Conservation (phyloP, 345 rosid species). For the Erucastrum elatum region DNA sequence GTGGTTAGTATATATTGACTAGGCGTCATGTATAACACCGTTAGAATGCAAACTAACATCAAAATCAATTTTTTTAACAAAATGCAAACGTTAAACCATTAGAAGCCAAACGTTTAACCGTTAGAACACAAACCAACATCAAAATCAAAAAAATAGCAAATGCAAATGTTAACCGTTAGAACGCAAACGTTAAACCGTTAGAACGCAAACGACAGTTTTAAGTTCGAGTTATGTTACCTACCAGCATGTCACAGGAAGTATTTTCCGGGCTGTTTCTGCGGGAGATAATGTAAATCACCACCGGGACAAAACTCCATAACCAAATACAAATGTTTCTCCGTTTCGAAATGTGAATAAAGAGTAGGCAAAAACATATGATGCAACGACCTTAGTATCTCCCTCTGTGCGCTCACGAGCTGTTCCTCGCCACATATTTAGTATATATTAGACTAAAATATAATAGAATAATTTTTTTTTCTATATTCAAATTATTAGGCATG, state of each 20-base stretch:
- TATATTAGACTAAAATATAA: no score
- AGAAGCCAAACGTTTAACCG: no score
- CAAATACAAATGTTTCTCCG: slow-evolving; percentile 71
- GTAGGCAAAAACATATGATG: slow-evolving; percentile 94
- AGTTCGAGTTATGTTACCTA: slow-evolving; percentile 44
- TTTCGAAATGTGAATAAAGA: slow-evolving; percentile 81
- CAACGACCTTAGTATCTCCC: slow-evolving; percentile 77
- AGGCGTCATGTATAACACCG: no score
- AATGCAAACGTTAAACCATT: background rate
- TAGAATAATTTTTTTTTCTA: no score
- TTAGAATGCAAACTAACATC: background rate
- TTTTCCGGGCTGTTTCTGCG: slow-evolving; percentile 86
- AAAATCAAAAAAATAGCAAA: background rate
- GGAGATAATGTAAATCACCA: slow-evolving; percentile 78
- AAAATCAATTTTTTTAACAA: background rate
- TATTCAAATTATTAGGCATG: no score
- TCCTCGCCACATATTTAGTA: slow-evolving; percentile 48
- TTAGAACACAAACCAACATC: background rate
- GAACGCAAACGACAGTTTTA: background rate
- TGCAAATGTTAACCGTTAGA: background rate
- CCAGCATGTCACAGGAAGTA: slow-evolving; percentile 86
- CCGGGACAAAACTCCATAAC: slow-evolving; percentile 99
- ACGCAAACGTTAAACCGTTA: background rate
- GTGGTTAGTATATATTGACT: no score
- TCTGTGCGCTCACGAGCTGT: slow-evolving; percentile 90